Conservation (phyloP, 2,329 filamentous ascomycete species). For the Scleromitrula shiraiana region DNA sequence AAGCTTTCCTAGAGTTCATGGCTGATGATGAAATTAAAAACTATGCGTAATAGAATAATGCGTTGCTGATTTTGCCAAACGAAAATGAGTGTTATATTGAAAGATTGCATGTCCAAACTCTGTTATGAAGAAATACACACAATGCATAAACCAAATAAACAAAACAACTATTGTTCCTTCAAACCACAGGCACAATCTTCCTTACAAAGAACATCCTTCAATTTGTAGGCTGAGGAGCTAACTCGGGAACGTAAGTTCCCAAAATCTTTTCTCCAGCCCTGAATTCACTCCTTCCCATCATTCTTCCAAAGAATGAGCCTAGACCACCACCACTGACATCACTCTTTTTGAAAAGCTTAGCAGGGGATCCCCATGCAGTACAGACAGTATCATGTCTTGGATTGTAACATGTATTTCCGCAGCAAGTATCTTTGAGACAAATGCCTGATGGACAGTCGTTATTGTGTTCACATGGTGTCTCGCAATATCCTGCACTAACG, state of each 20-base stretch:
- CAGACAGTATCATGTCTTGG: not conserved
- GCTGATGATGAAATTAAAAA: no score
- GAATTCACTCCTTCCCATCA: not conserved
- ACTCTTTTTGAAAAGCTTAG: not conserved
- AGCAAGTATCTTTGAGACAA: not conserved
- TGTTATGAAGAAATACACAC: no score
- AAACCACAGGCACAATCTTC: no score
- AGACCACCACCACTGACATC: not conserved
- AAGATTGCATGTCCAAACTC: no score
- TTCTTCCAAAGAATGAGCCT: not conserved
- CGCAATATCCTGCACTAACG: not conserved
- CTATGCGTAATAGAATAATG: no score
- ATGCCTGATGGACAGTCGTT: slow-evolving; percentile 1
- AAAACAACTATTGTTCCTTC: no score
- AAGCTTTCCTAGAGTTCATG: no score
- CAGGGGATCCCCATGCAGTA: not conserved
- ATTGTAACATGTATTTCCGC: not conserved
- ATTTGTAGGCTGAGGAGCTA: not conserved
- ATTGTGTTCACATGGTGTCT: not conserved
- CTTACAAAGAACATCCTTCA: not conserved
- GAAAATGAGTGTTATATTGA: no score
- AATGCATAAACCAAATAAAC: no score
- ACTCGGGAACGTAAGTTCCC: not conserved
- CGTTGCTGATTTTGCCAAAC: no score
- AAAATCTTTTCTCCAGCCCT: not conserved